phyloP scores from a whole-genome alignment of 805 yeast species.

The Metschnikowia matae region DNA sequence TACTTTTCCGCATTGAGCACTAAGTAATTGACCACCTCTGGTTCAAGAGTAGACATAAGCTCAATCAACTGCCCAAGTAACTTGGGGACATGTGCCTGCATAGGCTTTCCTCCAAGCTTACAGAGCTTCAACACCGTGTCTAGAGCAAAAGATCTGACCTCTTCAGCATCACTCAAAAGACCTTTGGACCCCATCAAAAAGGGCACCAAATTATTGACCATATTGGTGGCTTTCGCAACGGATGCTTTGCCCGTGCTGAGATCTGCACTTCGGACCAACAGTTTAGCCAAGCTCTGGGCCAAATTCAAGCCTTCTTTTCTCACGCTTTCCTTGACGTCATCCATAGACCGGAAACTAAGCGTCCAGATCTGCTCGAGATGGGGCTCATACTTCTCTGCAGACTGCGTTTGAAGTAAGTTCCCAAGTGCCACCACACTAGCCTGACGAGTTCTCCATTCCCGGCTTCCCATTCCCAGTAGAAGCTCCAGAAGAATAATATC shows the following conservation, averaged over 20 bases:
- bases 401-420: constrained; percentile 63
- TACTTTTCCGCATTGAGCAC: constrained; percentile 86
- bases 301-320: constrained; percentile 72
- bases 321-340: constrained; percentile 92
- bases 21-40: constrained; percentile 81
- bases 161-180: constrained; percentile 79
- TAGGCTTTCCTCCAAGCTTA: constrained; percentile 54
- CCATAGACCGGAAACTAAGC: constrained; percentile 84
- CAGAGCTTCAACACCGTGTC: constrained; percentile 70
- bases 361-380: constrained; percentile 71
- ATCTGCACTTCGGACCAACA: constrained; percentile 56
- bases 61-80: constrained; percentile 65
- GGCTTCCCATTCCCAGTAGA: constrained; percentile 62
- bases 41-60: constrained; percentile 84
- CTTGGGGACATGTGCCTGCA: constrained; percentile 63
- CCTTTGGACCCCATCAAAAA: constrained; percentile 78
- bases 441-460: constrained; percentile 92
- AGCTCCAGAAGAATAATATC: constrained; percentile 61
- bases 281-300: constrained; percentile 61
- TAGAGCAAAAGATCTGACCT: constrained; percentile 71
- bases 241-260: constrained; percentile 34
- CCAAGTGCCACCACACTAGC: constrained; percentile 73
- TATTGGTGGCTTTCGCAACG: constrained; percentile 40
- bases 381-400: constrained; percentile 48
- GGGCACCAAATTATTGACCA: constrained; percentile 63